A percentile compares a stretch with the other conserved stretches of the same genome.
phyloP scores from a whole-genome alignment of 148 eudicot species.

The Chenopodium berlandieri region DNA sequence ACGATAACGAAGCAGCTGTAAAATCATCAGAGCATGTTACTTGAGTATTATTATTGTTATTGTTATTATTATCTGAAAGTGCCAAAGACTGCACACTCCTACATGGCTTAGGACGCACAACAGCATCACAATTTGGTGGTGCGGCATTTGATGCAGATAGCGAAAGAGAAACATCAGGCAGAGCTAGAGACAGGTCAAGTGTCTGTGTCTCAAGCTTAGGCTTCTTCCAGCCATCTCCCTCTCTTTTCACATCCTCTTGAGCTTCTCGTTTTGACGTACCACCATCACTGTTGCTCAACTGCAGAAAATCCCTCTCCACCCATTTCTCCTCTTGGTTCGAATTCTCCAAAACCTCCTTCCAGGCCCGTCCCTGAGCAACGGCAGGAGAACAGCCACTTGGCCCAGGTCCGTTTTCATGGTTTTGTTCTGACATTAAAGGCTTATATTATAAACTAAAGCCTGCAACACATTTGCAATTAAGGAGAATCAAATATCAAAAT shows the following conservation, averaged over 20 bases:
- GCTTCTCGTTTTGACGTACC: slow-evolving; percentile 41
- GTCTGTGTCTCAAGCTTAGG: slow-evolving; percentile 54
- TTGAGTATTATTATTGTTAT: slow-evolving; percentile 31
- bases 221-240: slow-evolving; percentile 47
- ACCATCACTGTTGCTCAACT: slow-evolving; percentile 40
- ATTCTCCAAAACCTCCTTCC: slow-evolving; percentile 43
- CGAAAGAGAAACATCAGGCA: slow-evolving; percentile 73
- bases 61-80: slow-evolving; percentile 39
- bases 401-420: too few species aligned
- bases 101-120: slow-evolving; percentile 30
- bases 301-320: slow-evolving; percentile 81
- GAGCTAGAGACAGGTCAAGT: slow-evolving; percentile 62
- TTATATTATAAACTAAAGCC: too few species aligned
- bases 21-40: slow-evolving; percentile 74
- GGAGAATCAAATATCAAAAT: too few species aligned
- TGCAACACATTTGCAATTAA: too few species aligned
- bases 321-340: slow-evolving; percentile 37
- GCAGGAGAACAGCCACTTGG: too few species aligned
- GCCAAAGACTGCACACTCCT: slow-evolving; percentile 58
- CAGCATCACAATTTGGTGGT: slow-evolving; percentile 29
- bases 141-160: slow-evolving; percentile 52
- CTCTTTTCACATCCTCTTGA: slow-evolving; percentile 37
- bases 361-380: too few species aligned
- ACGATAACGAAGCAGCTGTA: slow-evolving; percentile 59
- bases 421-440: too few species aligned